Base-by-base conservation (phyloP, 75 land plant genomes). In the Sequoia sempervirens region DNA sequence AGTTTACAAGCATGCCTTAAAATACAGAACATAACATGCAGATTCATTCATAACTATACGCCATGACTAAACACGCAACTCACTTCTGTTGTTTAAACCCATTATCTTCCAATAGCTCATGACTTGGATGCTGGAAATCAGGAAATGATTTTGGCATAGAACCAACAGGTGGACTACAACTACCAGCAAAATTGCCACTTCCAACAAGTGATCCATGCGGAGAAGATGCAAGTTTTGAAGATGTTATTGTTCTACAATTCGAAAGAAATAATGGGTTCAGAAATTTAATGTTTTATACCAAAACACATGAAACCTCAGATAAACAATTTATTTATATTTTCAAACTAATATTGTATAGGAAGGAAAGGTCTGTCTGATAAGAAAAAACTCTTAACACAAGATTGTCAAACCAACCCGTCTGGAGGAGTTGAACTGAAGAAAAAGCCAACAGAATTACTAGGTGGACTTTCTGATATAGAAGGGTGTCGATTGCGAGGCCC, bases 81-180 rank as follows among this genome's bases (percentile, higher is more conserved):
- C 87, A 98, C 99, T 89, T 92, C 81, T 96, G 99, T 82, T 96
- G 99, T 87, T 90, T 95, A 82, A 98, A 98, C 36, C 96, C 97
- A 88, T 94, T 96, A 84, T 94, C 99, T 83, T 96, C 97, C 52
- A 98, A 87, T 66, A 96, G 96, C 82, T 93, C 94, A 91, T 96
- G 99, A 80, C 99, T 96, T 54, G 99, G 99, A 90, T 98, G 99
- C 82, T 96, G 99, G 84, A 96, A 96, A 50, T 88, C 95, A 43
- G 97, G 97, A 79, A 98, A 95, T 58, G 96, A 83, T 68, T 95
- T 98, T 56, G 97, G 97, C 86, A 92, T 30, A 23, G 99, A 98
- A 72, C 99, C 97, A 46, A 95, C 96, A 7, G 98, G 95, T 75
- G 99, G 95, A 86, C 99, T 93, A 61, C 66, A 61, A 79, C 92